Base-by-base conservation (phyloP, 2,329 filamentous ascomycete species). In the Xylariaceae sp. region DNA sequence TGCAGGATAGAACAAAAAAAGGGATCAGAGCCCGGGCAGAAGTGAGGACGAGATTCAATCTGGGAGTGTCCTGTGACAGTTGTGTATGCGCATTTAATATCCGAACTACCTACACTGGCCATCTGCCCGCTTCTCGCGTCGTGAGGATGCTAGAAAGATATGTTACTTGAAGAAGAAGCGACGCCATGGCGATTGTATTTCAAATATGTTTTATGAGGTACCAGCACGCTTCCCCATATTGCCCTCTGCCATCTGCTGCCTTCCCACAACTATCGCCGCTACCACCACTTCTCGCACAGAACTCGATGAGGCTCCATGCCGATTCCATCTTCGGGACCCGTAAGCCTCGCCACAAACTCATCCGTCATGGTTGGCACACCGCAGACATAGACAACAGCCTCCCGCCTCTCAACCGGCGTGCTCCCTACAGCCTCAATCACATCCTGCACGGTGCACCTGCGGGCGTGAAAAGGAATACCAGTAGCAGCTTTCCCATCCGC, bases 301-400 rank as follows among this genome's bases (percentile, higher is more conserved):
- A 86, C 76, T 45, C 74, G 73, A 48, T 73, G 67, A 26, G 71
- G 62, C 9, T 74, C 68, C 63, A 82, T 72, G 0, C 72, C 74
- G 12, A 70, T 40, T 8, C 61, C 61, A 1, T 65, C 57, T 2
- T 29, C 9, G 1, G 60, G 47, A 1, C 69, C 66, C 2, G 68
- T 73, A 8, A 81, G 62, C 18, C 77, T 69, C 18, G 72, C 69
- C 0, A 86, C 81, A 60, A 87, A 77, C 47, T 79, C 75, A 65
- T 89, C 87, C 1, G 85, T 88, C 86, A 89, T 89, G 2, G 63
- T 61, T 10, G 83, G 84, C 13, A 85, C 79, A 1, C 86, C 86
- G 63, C 87, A 89, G 0, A 89, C 70, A 66, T 88, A 89, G 12
- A 83, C 80, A 3, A 85, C 73, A 0, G 76, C 76, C 1, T 70